These are phyloP conservation scores for Chlamydomonas incerta DNA, from an alignment of 139 green algal species.

Conservation along the genomic window DNA sequence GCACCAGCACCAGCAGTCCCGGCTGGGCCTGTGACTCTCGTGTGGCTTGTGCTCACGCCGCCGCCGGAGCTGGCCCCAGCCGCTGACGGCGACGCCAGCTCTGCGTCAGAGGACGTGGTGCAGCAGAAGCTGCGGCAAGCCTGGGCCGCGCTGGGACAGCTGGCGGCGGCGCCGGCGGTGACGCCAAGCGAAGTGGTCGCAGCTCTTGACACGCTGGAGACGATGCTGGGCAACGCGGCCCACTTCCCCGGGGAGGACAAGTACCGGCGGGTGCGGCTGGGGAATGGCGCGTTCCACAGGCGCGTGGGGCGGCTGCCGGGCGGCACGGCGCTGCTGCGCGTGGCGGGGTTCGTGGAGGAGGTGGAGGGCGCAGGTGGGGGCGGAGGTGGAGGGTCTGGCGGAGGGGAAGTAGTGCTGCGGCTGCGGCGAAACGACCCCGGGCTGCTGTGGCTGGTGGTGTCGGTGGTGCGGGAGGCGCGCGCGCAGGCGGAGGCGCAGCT, in stretches of 20 bases:
- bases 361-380: not conserved
- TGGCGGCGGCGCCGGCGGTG: not conserved
- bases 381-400: not conserved
- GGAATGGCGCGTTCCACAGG: constrained; percentile 45
- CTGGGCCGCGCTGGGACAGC: not conserved
- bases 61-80: not conserved
- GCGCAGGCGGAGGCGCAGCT: constrained; percentile 24
- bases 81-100: not conserved
- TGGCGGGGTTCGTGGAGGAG: constrained; percentile 51
- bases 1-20: too few relatives aligned
- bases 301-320: constrained; percentile 39
- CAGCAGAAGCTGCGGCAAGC: not conserved
- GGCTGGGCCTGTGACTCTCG: too few relatives aligned
- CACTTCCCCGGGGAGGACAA: constrained; percentile 28
- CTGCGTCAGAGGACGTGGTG: not conserved
- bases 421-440: constrained; percentile 53
- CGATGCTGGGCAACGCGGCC: constrained; percentile 47
- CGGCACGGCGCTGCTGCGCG: constrained; percentile 46
- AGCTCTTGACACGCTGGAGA: constrained; percentile 27
- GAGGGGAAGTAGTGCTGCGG: constrained; percentile 19
- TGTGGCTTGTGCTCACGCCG: not conserved
- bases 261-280: constrained; percentile 39
- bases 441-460: constrained; percentile 60
- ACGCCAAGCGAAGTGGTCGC: not conserved
- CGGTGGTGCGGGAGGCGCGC: constrained; percentile 29